Evolutionary conservation across 1,284 basidiomycete species (phyloP), one percentile per base, ranked within the genome.

Genomic region (Apiotrichum mycotoxinovorans): DNA sequence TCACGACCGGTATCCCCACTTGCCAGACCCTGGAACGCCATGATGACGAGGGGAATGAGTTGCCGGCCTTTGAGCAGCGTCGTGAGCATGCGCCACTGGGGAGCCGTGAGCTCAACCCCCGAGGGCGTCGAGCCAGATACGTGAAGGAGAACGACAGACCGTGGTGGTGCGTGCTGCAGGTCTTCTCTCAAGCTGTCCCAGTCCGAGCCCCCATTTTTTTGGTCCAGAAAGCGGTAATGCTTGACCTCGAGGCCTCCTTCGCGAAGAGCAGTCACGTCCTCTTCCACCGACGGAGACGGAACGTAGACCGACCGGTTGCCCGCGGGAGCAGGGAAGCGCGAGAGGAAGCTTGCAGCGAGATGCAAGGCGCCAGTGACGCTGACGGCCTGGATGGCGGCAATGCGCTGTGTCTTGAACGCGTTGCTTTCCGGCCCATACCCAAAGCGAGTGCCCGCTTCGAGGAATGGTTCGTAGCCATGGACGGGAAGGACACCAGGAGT

Each of bases 91-190:
- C 84, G 80, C 95, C 95, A 98, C 73, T 98, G 89, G 62, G 89
- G 88, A 50, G 79, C 78, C 26, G 90, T 94, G 33, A 94, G 90
- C 78, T 98, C 95, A 10, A 96, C 91, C 3, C 95, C 93, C 0
- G 94, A 97, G 4, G 95, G 95, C 71, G 95, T 94, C 75, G 95
- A 94, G 41, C 95, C 95, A 74, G 93, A 94, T 10, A 91, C 90
- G 70, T 96, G 91, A 44, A 98, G 76, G 62, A 98, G 79, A 75
- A 98, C 88, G 48, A 93, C 87, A 3, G 91, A 95, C 18, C 82
- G 77, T 0, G 64, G 57, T 3, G 89, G 87, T 25, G 77, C 81
- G 64, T 82, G 54, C 60, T 68, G 60, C 52, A 95, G 77, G 46
- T 88, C 79, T 30, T 79, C 79, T 50, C 87, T 79, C 75, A 96